These are phyloP conservation scores for Penicillium cosmopolitanum DNA, from an alignment of 495 filamentous ascomycete genomes.

Conservation along the genomic window DNA sequence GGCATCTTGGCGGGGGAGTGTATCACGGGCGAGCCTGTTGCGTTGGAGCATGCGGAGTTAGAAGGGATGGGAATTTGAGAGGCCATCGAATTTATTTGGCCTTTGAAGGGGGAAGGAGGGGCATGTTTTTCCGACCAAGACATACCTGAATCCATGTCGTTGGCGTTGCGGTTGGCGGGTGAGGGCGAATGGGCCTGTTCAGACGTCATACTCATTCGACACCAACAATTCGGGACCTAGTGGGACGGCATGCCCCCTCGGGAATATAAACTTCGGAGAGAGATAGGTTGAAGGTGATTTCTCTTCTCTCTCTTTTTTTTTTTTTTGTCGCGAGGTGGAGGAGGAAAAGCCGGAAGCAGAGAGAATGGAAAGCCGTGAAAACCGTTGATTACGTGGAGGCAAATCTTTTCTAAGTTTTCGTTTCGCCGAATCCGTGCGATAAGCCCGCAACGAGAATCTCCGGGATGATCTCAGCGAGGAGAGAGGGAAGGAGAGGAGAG, in stretches of 20 bases:
- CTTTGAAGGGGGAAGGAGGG: background rate
- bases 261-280: background rate
- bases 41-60: conserved; percentile 24
- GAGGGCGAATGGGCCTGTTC: conserved; percentile 38
- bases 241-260: conserved; percentile 44
- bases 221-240: conserved; percentile 26
- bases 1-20: conserved; percentile 33
- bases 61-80: conserved; percentile 2
- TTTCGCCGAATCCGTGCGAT: conserved; percentile 32
- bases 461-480: background rate
- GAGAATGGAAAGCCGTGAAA: background rate
- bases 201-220: conserved; percentile 49
- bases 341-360: conserved; percentile 1
- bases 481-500: conserved; percentile 3
- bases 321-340: background rate
- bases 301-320: background rate
- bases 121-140: conserved; percentile 21
- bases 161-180: conserved; percentile 16
- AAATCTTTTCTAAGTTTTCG: conserved; percentile 33
- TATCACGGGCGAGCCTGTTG: conserved; percentile 25
- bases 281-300: background rate
- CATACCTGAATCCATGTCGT: conserved; percentile 42
- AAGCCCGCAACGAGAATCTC: conserved; percentile 14
- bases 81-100: too few species aligned
- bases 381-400: conserved; percentile 30